These are phyloP conservation scores for Talaromyces sp. DNA, from an alignment of 2,329 filamentous ascomycete genomes.

Conservation along the genomic window DNA sequence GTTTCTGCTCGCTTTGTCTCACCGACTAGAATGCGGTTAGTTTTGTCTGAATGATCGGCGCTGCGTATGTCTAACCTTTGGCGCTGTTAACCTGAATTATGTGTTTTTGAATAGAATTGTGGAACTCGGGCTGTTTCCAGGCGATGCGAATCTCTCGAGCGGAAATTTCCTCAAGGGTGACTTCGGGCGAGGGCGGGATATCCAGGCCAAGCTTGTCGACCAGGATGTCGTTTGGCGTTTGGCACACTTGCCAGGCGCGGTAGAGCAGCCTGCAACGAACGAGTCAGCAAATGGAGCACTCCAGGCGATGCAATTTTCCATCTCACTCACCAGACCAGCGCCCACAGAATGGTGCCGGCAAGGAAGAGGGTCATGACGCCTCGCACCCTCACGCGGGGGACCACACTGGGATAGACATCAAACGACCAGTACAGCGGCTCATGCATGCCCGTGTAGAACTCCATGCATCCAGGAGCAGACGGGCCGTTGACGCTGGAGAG, in stretches of 20 bases:
- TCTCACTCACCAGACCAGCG: constrained; percentile 42
- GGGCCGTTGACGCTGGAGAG: constrained; percentile 8
- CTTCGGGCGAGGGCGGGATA: constrained; percentile 81
- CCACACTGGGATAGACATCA: constrained; percentile 41
- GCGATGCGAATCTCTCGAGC: constrained; percentile 82
- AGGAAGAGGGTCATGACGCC: constrained; percentile 46
- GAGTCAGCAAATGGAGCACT: neutral
- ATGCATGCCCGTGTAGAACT: constrained; percentile 39
- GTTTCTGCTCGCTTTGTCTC: constrained; percentile 76
- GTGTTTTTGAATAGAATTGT: constrained; percentile 72
- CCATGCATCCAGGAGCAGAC: constrained; percentile 12
- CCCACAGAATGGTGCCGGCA: constrained; percentile 43
- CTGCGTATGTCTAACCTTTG: constrained; percentile 54
- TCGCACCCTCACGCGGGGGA: constrained; percentile 42
- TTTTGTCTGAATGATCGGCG: neutral
- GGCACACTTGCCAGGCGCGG: constrained; percentile 80
- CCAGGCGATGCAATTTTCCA: neutral
- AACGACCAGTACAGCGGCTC: constrained; percentile 41
- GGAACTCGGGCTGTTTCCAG: constrained; percentile 71
- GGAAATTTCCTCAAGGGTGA: constrained; percentile 85
- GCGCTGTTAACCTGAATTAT: constrained; percentile 91
- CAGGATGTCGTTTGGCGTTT: constrained; percentile 84
- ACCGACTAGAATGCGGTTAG: constrained; percentile 55
- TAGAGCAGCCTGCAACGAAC: constrained; percentile 62
- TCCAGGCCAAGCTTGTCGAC: constrained; percentile 90